Percentiles rank a stretch among this genome's conserved stretches.
Conservation (phyloP, 2,329 filamentous ascomycete species). For the Bipolaris oryzae region DNA sequence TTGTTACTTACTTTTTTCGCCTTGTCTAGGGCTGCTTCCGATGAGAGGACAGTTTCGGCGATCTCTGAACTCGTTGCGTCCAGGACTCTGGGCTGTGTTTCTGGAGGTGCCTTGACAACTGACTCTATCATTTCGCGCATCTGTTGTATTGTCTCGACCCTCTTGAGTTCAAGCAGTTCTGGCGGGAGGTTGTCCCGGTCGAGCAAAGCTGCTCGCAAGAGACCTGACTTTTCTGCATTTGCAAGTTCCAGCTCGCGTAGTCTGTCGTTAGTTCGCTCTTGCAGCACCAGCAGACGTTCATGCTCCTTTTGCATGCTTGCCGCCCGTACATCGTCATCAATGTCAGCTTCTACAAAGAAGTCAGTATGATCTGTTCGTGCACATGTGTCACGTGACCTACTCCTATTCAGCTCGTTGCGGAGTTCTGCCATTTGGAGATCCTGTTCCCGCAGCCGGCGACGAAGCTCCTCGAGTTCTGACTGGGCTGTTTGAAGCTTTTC, state of each 20-base stretch:
- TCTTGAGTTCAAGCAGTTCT: constrained; percentile 41
- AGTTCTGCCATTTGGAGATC: constrained; percentile 46
- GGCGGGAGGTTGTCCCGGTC: constrained; percentile 42
- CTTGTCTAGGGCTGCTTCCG: constrained; percentile 44
- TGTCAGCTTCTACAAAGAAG: constrained; percentile 31
- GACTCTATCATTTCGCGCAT: constrained; percentile 43
- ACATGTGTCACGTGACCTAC: constrained; percentile 14
- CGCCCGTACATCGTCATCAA: constrained; percentile 38
- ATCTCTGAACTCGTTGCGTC: constrained; percentile 44
- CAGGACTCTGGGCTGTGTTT: constrained; percentile 40
- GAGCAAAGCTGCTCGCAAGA: constrained; percentile 42
- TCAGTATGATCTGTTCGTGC: constrained; percentile 4
- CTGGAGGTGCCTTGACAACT: constrained; percentile 39
- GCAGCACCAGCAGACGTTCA: constrained; percentile 43
- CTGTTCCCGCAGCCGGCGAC: constrained; percentile 42
- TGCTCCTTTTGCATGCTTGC: constrained; percentile 43
- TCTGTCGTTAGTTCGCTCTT: constrained; percentile 44
- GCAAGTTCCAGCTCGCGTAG: constrained; percentile 43
- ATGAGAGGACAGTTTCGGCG: constrained; percentile 41
- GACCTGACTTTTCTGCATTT: constrained; percentile 44
- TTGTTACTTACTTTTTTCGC: constrained; percentile 47
- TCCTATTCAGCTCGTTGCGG: constrained; percentile 46
- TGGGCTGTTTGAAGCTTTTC: constrained; percentile 46
- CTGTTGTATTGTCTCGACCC: constrained; percentile 40
- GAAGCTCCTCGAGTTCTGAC: constrained; percentile 44